Evolutionary conservation across 345 rosid species (phyloP).

Genomic region (Eucalyptus decipiens): DNA sequence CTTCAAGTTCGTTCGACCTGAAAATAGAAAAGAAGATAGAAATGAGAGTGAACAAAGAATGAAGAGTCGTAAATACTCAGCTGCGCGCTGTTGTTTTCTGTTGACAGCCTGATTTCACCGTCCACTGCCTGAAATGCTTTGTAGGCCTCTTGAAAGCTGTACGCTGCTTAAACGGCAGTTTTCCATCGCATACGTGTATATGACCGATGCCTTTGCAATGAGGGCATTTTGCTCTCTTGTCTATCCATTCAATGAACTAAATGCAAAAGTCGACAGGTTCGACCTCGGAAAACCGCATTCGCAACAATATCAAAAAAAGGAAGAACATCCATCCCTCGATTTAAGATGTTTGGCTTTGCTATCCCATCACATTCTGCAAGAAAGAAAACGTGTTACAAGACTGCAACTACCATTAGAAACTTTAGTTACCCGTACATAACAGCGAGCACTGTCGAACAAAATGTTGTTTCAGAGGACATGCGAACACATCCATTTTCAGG

Average conservation of each 20-base stretch:
- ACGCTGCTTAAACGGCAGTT: slow-evolving; percentile 5
- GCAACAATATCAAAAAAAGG: neutral
- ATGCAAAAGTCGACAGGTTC: neutral
- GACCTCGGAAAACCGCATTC: neutral
- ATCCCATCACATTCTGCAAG: slow-evolving; percentile 87
- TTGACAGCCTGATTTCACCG: neutral
- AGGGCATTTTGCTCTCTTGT: slow-evolving; percentile 55
- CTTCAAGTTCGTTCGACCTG: no score
- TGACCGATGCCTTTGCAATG: slow-evolving; percentile 70
- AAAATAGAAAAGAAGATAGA: neutral
- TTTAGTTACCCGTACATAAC: neutral
- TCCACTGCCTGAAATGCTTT: neutral
- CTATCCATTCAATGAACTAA: slow-evolving; percentile 86
- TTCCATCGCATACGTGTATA: slow-evolving; percentile 49
- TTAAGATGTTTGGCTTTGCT: slow-evolving; percentile 77
- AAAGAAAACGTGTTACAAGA: neutral
- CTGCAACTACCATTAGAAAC: neutral
- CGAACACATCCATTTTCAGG: neutral
- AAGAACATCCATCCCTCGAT: neutral
- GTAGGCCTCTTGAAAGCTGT: neutral
- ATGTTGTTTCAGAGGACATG: neutral
- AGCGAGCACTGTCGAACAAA: neutral
- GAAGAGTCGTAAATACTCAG: neutral
- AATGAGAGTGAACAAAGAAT: neutral
- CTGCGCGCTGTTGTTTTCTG: neutral